Conservation (phyloP, 306 rosid genomes). For the Ceratonia siliqua region DNA sequence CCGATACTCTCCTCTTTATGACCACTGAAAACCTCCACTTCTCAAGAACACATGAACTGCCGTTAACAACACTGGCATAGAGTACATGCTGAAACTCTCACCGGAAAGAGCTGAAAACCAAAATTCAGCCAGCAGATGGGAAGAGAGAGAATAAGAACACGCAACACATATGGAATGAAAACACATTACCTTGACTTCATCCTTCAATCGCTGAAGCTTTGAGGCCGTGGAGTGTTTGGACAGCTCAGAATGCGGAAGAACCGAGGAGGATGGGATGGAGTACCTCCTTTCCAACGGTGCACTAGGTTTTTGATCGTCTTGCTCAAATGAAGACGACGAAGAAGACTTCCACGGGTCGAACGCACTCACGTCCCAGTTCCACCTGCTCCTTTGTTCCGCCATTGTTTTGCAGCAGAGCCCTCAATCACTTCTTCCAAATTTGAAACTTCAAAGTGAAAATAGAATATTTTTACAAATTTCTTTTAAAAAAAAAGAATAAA, state of each 20-base stretch:
- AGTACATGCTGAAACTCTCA: constrained; percentile 6
- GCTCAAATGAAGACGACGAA: constrained; percentile 43
- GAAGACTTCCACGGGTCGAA: constrained; percentile 72
- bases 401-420: constrained; percentile 44
- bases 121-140: background rate
- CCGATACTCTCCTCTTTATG: background rate
- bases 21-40: background rate
- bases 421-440: constrained; percentile 24
- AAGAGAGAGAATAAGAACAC: background rate
- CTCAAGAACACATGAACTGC: background rate
- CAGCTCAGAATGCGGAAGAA: constrained; percentile 51
- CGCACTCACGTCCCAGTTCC: constrained; percentile 89
- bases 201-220: constrained; percentile 65
- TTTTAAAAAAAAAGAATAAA: background rate
- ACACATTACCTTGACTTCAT: constrained; percentile 64
- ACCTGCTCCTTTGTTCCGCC: constrained; percentile 71
- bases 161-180: constrained; percentile 12
- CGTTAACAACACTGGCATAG: background rate
- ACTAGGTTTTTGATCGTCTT: constrained; percentile 44
- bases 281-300: constrained; percentile 54
- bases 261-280: constrained; percentile 58
- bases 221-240: constrained; percentile 50
- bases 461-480: too few relatives aligned
- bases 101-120: constrained; percentile 14
- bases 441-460: background rate